phyloP scores from a whole-genome alignment of 177 flowering plant genomes.

The Tripterygium wilfordii region DNA sequence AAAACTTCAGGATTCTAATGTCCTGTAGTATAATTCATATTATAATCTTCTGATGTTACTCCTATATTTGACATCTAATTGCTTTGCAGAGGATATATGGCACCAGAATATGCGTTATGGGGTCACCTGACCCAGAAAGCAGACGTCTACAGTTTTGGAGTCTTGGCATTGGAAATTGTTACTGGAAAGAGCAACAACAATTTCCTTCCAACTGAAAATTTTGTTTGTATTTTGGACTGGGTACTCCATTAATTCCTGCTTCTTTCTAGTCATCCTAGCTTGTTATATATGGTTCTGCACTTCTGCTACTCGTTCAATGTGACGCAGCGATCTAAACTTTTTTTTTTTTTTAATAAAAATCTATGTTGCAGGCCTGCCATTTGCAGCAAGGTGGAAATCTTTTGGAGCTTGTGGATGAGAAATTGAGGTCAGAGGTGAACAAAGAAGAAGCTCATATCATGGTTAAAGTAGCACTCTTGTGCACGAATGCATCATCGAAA shows the following conservation, averaged over 20 bases:
- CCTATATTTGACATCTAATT: too few species aligned
- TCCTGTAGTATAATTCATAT: too few species aligned
- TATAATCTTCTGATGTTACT: too few species aligned
- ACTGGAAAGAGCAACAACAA: constrained; percentile 57
- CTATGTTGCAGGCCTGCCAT: constrained; percentile 41
- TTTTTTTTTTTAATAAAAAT: neutral
- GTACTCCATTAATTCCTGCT: constrained; percentile 21
- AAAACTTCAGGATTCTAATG: neutral
- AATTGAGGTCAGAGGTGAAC: constrained; percentile 26
- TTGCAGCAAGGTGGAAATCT: constrained; percentile 36
- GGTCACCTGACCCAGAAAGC: constrained; percentile 73
- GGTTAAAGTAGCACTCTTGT: constrained; percentile 54
- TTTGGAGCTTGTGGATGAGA: constrained; percentile 50
- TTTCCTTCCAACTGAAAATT: constrained; percentile 35
- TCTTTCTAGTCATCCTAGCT: too few species aligned
- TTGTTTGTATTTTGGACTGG: constrained; percentile 64
- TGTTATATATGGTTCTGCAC: too few species aligned
- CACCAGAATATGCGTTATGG: constrained; percentile 76
- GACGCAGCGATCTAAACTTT: too few species aligned
- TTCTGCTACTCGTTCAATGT: too few species aligned
- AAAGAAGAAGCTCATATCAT: constrained; percentile 37
- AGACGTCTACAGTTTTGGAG: constrained; percentile 76
- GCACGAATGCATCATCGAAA: constrained; percentile 56
- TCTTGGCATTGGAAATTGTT: constrained; percentile 60
- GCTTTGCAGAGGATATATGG: constrained; percentile 75